These are phyloP conservation scores for Pichia sp. DNA, from an alignment of 1,139 yeast species.

Conservation along the genomic window DNA sequence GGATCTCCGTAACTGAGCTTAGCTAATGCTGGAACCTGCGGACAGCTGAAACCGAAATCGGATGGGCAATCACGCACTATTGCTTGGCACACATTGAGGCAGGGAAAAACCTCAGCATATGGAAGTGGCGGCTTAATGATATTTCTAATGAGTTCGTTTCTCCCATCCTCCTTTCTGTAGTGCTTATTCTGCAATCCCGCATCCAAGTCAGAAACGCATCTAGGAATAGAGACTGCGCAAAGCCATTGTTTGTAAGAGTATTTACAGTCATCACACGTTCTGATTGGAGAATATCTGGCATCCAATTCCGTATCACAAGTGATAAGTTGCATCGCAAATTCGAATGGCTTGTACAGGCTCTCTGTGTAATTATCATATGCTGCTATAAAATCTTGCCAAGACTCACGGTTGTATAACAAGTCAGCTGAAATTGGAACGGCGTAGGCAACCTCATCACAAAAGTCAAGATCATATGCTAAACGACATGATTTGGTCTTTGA, in stretches of 20 bases:
- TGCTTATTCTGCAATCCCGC: conserved; percentile 37
- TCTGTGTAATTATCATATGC: conserved; percentile 62
- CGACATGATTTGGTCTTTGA: conserved; percentile 55
- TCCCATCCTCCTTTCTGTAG: conserved; percentile 45
- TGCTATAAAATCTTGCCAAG: conserved; percentile 29
- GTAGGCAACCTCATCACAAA: conserved; percentile 79
- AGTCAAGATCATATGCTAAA: conserved; percentile 63
- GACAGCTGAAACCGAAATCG: conserved; percentile 68
- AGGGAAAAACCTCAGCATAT: conserved; percentile 81
- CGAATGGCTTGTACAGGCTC: conserved; percentile 53
- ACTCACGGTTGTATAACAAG: conserved; percentile 18
- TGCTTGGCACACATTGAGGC: conserved; percentile 71
- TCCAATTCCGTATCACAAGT: conserved; percentile 72
- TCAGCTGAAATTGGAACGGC: conserved; percentile 62
- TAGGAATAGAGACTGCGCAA: conserved; percentile 84
- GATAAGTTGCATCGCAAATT: conserved; percentile 67
- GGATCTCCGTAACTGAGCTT: conserved; percentile 37
- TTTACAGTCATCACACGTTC: conserved; percentile 68
- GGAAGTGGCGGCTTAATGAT: conserved; percentile 48
- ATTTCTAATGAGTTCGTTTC: conserved; percentile 55
- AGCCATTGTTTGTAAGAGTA: conserved; percentile 78
- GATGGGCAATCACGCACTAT: conserved; percentile 84
- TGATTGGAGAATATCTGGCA: conserved; percentile 64
- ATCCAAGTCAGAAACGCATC: conserved; percentile 53
- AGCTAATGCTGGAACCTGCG: conserved; percentile 36